Base-by-base conservation (phyloP, 257 asterid genomes). In the Nicotiana noctiflora region DNA sequence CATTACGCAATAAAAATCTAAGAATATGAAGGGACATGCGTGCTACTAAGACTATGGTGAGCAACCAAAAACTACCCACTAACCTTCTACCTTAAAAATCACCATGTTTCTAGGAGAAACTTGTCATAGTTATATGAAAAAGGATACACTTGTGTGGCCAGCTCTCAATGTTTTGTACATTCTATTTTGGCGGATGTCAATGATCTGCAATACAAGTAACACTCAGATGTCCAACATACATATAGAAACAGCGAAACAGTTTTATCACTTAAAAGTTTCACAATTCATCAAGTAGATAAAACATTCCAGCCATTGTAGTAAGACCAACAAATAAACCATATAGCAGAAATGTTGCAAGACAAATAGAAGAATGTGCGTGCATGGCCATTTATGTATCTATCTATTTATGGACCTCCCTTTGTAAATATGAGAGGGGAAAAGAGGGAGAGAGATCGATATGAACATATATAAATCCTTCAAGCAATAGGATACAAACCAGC, bases 61-160 rank as follows among this genome's bases (percentile, higher is more conserved):
- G 27, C 27, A 25, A 25, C 27, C 1, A 25, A 25, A 25, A 25
- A 25, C 27, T 25, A 25, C 27, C 27, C 27, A 25, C 27, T 25
- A 25, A 25, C 27, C 27, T 25, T 25, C 27, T 25, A 25, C 27
- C 1, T 25, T 25, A 15, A 44, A 74, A 14, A 72, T 46, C 61
- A 49, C 15, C 23, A 14, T 25, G 61, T 23, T 49, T 23, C 60
- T 12, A 37, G 60, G 78, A 49, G 23, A 49, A 65, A 72, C 40
- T 72, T 46, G 19, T 49, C n/a, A 59, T 37, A 19, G 53, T 60
- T 77, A 27, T 79, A 27, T n/a, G 19, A 25, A 34, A 74, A 89
- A 86, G 96, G 94, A 91, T 96, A 96, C 98, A 84, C 92, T 89
- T 79, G 90, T 84, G 85, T 94, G 98, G 81, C 98, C 98, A 82